These are phyloP conservation scores for Penicillium sp. DNA, from an alignment of 2,329 filamentous ascomycete genomes.

Conservation along the genomic window DNA sequence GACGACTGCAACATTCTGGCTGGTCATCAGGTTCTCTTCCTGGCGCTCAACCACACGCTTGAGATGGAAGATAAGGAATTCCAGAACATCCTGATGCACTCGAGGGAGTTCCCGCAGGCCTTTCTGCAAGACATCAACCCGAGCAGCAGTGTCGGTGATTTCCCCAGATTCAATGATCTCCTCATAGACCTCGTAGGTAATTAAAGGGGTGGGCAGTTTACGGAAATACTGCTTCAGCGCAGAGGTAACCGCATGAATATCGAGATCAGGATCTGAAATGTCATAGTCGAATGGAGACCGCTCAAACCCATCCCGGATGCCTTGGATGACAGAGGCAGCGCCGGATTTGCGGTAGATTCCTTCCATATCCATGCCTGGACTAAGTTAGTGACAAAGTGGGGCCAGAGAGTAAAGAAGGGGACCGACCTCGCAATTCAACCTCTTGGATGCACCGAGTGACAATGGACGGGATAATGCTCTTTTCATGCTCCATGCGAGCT, in stretches of 20 bases:
- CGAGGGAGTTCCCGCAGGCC: slow-evolving; percentile 76
- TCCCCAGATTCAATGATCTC: slow-evolving; percentile 68
- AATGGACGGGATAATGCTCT: slow-evolving; percentile 81
- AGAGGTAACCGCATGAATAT: slow-evolving; percentile 94
- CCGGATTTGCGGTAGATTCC: slow-evolving; percentile 98
- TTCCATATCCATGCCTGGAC: slow-evolving; percentile 78
- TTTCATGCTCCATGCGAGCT: slow-evolving; percentile 82
- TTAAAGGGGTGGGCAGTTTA: slow-evolving; percentile 80
- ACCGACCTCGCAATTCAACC: slow-evolving; percentile 77
- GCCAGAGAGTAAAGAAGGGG: not conserved
- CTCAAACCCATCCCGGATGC: slow-evolving; percentile 88
- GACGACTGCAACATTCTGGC: slow-evolving; percentile 92
- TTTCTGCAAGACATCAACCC: slow-evolving; percentile 67
- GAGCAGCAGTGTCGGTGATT: slow-evolving; percentile 63
- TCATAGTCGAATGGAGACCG: slow-evolving; percentile 72
- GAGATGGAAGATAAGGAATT: slow-evolving; percentile 92
- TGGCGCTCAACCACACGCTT: slow-evolving; percentile 79
- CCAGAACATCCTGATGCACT: slow-evolving; percentile 81
- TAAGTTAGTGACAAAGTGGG: slow-evolving; percentile 15
- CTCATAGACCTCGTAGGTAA: slow-evolving; percentile 93
- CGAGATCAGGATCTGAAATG: slow-evolving; percentile 87
- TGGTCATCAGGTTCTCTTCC: slow-evolving; percentile 90
- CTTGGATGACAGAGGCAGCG: slow-evolving; percentile 84
- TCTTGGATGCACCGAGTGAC: slow-evolving; percentile 94
- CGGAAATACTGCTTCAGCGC: slow-evolving; percentile 97